phyloP scores from a whole-genome alignment of 805 yeast genomes.

The Candida ascalaphidarum region DNA sequence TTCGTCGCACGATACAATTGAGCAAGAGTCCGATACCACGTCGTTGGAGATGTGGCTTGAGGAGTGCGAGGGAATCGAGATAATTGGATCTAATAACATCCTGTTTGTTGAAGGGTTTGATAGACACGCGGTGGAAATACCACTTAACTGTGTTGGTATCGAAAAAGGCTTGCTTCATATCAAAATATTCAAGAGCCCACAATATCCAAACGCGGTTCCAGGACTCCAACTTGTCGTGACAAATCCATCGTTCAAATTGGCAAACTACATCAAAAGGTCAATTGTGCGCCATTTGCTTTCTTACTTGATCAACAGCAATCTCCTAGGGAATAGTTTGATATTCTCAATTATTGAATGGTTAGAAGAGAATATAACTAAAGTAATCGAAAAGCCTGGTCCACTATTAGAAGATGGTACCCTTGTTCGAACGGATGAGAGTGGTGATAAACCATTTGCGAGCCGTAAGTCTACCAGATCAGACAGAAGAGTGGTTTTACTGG shows the following conservation, averaged over 20 bases:
- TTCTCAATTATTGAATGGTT: slow-evolving; percentile 72
- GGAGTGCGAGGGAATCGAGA: slow-evolving; percentile 60
- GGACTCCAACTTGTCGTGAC: slow-evolving; percentile 50
- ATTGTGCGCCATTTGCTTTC: slow-evolving; percentile 39
- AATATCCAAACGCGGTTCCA: slow-evolving; percentile 61
- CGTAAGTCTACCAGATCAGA: not conserved
- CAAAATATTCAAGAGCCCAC: slow-evolving; percentile 15
- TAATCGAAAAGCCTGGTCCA: slow-evolving; percentile 72
- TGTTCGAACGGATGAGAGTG: too few relatives aligned
- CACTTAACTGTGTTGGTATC: slow-evolving; percentile 11
- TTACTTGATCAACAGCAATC: slow-evolving; percentile 31
- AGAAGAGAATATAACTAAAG: slow-evolving; percentile 46
- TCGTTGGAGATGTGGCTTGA: slow-evolving; percentile 54
- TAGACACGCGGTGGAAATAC: slow-evolving; percentile 6
- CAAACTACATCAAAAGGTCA: slow-evolving; percentile 63
- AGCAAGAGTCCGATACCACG: slow-evolving; percentile 13
- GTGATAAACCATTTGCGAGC: too few relatives aligned
- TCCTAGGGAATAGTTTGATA: slow-evolving; percentile 65
- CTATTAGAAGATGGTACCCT: slow-evolving; percentile 19
- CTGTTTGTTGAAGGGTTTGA: slow-evolving; percentile 16
- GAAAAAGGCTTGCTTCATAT: slow-evolving; percentile 11
- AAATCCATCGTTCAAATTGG: slow-evolving; percentile 41
- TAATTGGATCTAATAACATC: slow-evolving; percentile 39
- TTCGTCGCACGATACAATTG: slow-evolving; percentile 3
- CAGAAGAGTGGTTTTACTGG: slow-evolving; percentile 1